phyloP scores from a whole-genome alignment of 2,329 filamentous ascomycete species.

The Hymenoscyphus linearis region DNA sequence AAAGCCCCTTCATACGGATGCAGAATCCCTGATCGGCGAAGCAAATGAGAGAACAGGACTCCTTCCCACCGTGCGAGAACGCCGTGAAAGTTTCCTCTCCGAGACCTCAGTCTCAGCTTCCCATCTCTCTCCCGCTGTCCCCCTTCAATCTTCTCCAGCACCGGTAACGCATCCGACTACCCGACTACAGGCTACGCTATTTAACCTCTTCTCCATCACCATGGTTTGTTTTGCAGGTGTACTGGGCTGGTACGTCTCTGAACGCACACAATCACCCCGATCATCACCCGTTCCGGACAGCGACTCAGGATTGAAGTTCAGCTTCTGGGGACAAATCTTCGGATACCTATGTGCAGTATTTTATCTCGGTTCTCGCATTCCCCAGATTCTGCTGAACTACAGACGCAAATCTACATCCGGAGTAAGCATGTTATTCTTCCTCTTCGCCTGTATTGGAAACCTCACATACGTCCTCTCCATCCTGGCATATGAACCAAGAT shows the following conservation, averaged over 20 bases:
- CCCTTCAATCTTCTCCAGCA: constrained; percentile 46
- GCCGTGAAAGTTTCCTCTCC: constrained; percentile 50
- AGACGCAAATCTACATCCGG: constrained; percentile 89
- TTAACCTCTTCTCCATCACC: constrained; percentile 70
- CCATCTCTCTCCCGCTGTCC: constrained; percentile 77
- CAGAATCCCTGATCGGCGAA: constrained; percentile 29
- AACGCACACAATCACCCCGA: constrained; percentile 30
- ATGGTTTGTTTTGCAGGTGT: constrained; percentile 82
- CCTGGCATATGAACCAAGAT: constrained; percentile 78
- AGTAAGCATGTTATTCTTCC: constrained; percentile 88
- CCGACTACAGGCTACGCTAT: constrained; percentile 53
- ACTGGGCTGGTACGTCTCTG: constrained; percentile 76
- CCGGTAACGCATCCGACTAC: constrained; percentile 46
- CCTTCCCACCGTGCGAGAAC: constrained; percentile 39
- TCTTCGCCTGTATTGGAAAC: constrained; percentile 95
- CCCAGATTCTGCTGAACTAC: constrained; percentile 89
- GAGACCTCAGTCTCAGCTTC: constrained; percentile 52
- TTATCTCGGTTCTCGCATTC: constrained; percentile 84
- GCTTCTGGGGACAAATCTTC: constrained; percentile 78
- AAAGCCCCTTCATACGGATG: constrained; percentile 33
- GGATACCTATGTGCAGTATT: constrained; percentile 87
- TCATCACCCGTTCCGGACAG: constrained; percentile 26
- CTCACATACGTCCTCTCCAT: constrained; percentile 90
- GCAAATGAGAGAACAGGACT: constrained; percentile 50
- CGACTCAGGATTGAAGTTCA: constrained; percentile 57